phyloP scores from a whole-genome alignment of 2,329 filamentous ascomycete genomes.

The Fusarium domesticum region DNA sequence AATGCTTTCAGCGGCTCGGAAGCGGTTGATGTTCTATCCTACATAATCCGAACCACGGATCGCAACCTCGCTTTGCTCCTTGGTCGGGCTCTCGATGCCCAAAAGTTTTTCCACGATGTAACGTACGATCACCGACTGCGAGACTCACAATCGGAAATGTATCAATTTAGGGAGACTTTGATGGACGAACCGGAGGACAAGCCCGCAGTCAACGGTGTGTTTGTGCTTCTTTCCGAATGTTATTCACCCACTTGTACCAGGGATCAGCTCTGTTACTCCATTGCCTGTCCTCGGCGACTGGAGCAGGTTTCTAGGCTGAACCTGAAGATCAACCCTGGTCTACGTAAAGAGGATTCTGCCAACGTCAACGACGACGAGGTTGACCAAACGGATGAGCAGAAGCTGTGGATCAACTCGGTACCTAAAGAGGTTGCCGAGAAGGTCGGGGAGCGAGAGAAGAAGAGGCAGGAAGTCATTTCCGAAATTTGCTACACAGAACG shows the following conservation, averaged over 20 bases:
- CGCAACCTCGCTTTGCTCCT: slow-evolving; percentile 88
- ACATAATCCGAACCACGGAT: slow-evolving; percentile 96
- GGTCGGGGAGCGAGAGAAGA: slow-evolving; percentile 88
- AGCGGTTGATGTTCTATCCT: slow-evolving; percentile 90
- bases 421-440: slow-evolving; percentile 91
- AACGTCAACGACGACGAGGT: slow-evolving; percentile 71
- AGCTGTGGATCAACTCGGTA: slow-evolving; percentile 98
- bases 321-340: slow-evolving; percentile 83
- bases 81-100: slow-evolving; percentile 88
- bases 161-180: slow-evolving; percentile 92
- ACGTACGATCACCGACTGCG: slow-evolving; percentile 94
- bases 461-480: slow-evolving; percentile 95
- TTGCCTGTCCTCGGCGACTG: slow-evolving; percentile 87
- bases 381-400: slow-evolving; percentile 89
- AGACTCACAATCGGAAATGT: slow-evolving; percentile 92
- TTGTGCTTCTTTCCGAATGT: slow-evolving; percentile 92
- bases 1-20: slow-evolving; percentile 95
- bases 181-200: slow-evolving; percentile 78
- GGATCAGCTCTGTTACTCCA: slow-evolving; percentile 95
- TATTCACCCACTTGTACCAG: slow-evolving; percentile 97
- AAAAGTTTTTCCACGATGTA: slow-evolving; percentile 99
- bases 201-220: slow-evolving; percentile 82
- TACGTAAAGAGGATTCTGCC: slow-evolving; percentile 62
- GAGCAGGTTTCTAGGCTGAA: slow-evolving; percentile 95
- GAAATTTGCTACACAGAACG: slow-evolving; percentile 98